Conservation (phyloP, 2,329 filamentous ascomycete genomes). For the Sarocladium oryzae region DNA sequence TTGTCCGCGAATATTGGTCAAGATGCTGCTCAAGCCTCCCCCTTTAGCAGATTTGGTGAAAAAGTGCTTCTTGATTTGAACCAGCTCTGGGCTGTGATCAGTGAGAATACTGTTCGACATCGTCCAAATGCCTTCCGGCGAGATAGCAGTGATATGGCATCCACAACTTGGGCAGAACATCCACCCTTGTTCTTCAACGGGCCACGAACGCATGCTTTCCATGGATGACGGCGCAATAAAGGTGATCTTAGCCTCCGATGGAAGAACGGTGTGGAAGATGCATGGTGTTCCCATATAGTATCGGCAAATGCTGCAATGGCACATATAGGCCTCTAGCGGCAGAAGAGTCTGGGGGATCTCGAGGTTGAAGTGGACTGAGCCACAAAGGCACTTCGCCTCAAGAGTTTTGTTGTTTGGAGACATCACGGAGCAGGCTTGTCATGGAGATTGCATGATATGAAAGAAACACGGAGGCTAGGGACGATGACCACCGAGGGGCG, state of each 20-base stretch:
- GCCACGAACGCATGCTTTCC: constrained; percentile 30
- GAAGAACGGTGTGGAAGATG: constrained; percentile 34
- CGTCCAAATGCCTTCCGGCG: constrained; percentile 28
- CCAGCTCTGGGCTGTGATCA: constrained; percentile 26
- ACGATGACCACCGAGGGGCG: too few relatives aligned
- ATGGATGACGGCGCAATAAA: constrained; percentile 34
- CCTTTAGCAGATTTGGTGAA: constrained; percentile 30
- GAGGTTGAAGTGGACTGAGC: constrained; percentile 35
- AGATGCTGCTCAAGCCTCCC: constrained; percentile 28
- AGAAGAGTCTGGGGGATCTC: constrained; percentile 30
- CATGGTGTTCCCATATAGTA: constrained; percentile 34
- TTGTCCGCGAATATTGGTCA: constrained; percentile 25
- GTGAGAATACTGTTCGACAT: constrained; percentile 34
- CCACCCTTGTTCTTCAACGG: constrained; percentile 25
- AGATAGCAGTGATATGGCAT: constrained; percentile 35
- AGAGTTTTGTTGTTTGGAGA: constrained; percentile 23
- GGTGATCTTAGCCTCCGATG: constrained; percentile 25
- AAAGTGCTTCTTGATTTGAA: constrained; percentile 28
- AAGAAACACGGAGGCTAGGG: too few relatives aligned
- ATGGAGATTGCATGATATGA: too few relatives aligned
- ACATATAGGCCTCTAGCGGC: constrained; percentile 36
- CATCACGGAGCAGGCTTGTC: not conserved
- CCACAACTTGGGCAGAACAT: constrained; percentile 41
- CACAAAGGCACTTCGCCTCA: constrained; percentile 39
- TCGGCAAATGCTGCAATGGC: constrained; percentile 40